A percentile compares a stretch with the other conserved stretches of the same genome.
These are phyloP conservation scores for Myxozyma kluyveri DNA, from an alignment of 805 yeast genomes.

Conservation along the genomic window DNA sequence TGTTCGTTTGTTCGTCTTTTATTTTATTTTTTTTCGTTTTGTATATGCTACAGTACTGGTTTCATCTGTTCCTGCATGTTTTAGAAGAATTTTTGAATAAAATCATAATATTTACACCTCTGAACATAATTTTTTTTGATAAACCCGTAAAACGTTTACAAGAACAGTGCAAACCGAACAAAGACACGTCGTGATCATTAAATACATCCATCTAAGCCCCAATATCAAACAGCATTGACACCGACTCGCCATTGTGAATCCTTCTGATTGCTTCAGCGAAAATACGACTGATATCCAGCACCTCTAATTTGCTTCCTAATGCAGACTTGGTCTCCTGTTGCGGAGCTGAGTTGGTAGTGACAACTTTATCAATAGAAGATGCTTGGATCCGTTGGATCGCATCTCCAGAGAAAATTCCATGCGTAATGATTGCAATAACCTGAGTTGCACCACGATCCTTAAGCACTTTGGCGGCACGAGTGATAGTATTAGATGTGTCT, in stretches of 20 bases:
- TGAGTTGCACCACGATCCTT: conserved; percentile 90
- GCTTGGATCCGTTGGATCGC: conserved; percentile 68
- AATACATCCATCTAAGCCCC: conserved; percentile 35
- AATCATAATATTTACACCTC: too few species aligned
- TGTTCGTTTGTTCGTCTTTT: too few species aligned
- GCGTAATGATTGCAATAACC: conserved; percentile 86
- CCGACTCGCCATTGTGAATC: conserved; percentile 95
- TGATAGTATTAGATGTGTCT: conserved; percentile 88
- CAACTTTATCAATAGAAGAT: conserved; percentile 74
- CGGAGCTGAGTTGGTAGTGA: conserved; percentile 90
- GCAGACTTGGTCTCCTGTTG: conserved; percentile 58
- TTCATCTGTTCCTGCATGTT: too few species aligned
- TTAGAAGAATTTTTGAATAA: too few species aligned
- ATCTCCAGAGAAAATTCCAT: conserved; percentile 90
- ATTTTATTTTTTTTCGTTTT: too few species aligned
- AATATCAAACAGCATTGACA: conserved; percentile 79
- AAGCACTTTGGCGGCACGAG: conserved; percentile 85
- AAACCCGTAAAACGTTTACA: too few species aligned
- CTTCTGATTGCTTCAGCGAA: conserved; percentile 95
- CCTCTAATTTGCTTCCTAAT: conserved; percentile 65
- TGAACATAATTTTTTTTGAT: too few species aligned
- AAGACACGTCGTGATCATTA: neutral
- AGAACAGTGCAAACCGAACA: neutral
- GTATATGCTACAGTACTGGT: too few species aligned
- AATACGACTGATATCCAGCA: conserved; percentile 81